These are phyloP conservation scores for Aspergillus sp. DNA, from an alignment of 2,329 filamentous ascomycete species.

Conservation along the genomic window DNA sequence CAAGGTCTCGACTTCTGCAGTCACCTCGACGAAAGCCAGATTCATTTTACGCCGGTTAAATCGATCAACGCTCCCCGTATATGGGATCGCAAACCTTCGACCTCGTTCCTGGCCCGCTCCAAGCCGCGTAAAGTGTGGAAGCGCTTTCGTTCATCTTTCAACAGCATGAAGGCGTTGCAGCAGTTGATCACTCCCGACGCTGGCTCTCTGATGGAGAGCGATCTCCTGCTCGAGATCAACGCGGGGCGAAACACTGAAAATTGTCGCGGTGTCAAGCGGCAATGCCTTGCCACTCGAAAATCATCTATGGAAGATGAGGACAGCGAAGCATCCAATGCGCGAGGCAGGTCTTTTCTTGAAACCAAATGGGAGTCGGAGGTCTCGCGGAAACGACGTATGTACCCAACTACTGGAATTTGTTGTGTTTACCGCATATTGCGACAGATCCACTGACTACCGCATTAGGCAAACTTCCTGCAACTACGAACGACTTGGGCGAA, in stretches of 20 bases:
- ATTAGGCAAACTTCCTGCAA: conserved; percentile 24
- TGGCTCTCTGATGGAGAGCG: conserved; percentile 18
- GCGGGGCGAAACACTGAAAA: conserved; percentile 25
- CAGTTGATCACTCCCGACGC: conserved; percentile 21
- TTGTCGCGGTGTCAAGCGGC: conserved; percentile 38
- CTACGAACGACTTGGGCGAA: conserved; percentile 10
- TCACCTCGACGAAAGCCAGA: conserved; percentile 26
- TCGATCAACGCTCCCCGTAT: conserved; percentile 36
- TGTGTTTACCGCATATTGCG: neutral
- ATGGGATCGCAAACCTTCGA: conserved; percentile 48
- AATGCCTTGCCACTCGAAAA: conserved; percentile 25
- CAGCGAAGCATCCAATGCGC: neutral
- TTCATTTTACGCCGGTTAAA: conserved; percentile 45
- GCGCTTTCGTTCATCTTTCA: conserved; percentile 39
- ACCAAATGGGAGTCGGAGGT: conserved; percentile 42
- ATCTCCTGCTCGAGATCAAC: conserved; percentile 36
- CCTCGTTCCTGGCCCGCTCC: conserved; percentile 38
- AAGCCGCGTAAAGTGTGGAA: conserved; percentile 50
- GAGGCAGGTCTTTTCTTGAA: conserved; percentile 39
- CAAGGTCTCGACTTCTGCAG: neutral
- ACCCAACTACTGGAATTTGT: neutral
- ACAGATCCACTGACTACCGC: conserved; percentile 9
- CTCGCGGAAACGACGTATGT: conserved; percentile 30
- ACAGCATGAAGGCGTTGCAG: conserved; percentile 33
- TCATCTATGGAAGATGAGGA: neutral